These are phyloP conservation scores for Catunica adiposa DNA, from an alignment of 2,329 filamentous ascomycete genomes.

Conservation along the genomic window DNA sequence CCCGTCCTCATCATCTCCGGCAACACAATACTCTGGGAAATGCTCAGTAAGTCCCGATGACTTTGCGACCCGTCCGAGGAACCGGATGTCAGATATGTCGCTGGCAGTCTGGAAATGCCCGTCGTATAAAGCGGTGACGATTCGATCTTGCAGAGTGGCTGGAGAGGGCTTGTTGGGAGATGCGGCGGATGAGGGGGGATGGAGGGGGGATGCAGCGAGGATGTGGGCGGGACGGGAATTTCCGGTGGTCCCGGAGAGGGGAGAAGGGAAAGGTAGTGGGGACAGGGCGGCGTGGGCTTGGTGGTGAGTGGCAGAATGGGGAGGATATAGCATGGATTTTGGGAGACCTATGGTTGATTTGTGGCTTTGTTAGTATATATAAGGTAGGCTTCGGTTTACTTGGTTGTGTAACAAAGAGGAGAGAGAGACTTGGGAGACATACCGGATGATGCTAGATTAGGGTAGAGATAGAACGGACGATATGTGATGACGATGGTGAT, in stretches of 20 bases:
- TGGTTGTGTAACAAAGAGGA: not conserved
- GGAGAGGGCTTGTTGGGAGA: constrained; percentile 4
- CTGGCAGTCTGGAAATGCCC: constrained; percentile 27
- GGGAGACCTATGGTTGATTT: not conserved
- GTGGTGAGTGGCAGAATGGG: not conserved
- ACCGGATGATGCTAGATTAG: constrained; percentile 20
- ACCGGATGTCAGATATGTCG: constrained; percentile 27
- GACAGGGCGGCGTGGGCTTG: not conserved
- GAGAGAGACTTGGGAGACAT: not conserved
- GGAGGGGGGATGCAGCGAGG: constrained; percentile 27
- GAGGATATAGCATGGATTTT: not conserved
- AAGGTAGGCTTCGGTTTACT: no score
- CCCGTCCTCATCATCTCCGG: not conserved
- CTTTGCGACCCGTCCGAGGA: constrained; percentile 23
- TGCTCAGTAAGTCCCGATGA: constrained; percentile 19
- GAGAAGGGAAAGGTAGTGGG: not conserved
- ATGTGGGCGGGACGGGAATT: constrained; percentile 30
- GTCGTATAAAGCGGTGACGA: constrained; percentile 27
- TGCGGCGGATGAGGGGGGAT: constrained; percentile 16
- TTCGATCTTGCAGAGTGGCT: constrained; percentile 22
- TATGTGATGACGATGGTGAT: constrained; percentile 31
- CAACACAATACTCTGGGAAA: not conserved
- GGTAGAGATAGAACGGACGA: constrained; percentile 31
- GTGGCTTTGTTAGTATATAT: no score
- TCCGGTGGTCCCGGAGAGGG: constrained; percentile 24